A percentile compares a stretch with the other conserved stretches of the same genome.
These are phyloP conservation scores for Daldinia loculata DNA, from an alignment of 495 filamentous ascomycete species.

Conservation along the genomic window DNA sequence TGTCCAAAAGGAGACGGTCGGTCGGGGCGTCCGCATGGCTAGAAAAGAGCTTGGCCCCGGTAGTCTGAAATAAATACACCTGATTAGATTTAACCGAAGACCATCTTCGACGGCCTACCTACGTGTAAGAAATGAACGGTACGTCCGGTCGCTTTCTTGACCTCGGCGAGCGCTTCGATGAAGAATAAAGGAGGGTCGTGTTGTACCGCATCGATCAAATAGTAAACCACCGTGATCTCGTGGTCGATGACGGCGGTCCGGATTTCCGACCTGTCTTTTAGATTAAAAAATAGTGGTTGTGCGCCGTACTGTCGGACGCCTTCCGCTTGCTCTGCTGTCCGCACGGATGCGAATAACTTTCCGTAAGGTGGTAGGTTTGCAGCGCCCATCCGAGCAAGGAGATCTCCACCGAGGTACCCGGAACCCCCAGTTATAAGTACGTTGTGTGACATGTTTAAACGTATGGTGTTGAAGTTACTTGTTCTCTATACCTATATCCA, in stretches of 20 bases:
- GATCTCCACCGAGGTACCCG: slow-evolving; percentile 60
- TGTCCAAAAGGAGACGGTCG: slow-evolving; percentile 53
- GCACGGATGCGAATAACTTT: slow-evolving; percentile 56
- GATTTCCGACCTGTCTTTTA: slow-evolving; percentile 44
- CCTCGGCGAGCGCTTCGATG: slow-evolving; percentile 54
- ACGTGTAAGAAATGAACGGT: slow-evolving; percentile 58
- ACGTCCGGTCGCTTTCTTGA: slow-evolving; percentile 50
- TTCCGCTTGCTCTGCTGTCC: slow-evolving; percentile 53
- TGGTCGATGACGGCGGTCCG: slow-evolving; percentile 49
- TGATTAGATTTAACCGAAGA: not conserved
- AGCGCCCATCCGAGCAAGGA: slow-evolving; percentile 52
- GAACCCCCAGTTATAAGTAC: slow-evolving; percentile 62
- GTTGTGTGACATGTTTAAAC: slow-evolving; percentile 44
- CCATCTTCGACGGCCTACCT: not conserved
- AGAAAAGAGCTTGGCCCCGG: slow-evolving; percentile 46
- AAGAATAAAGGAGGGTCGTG: slow-evolving; percentile 42
- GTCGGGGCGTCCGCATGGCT: slow-evolving; percentile 43
- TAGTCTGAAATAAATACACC: slow-evolving; percentile 33
- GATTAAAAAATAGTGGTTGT: slow-evolving; percentile 49
- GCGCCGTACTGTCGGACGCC: slow-evolving; percentile 56
- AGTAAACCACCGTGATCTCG: slow-evolving; percentile 56
- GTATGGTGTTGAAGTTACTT: not conserved
- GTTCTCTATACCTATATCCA: not conserved
- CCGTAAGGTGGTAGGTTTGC: slow-evolving; percentile 52
- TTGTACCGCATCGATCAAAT: slow-evolving; percentile 48